These are phyloP conservation scores for Trametes sp. DNA, from an alignment of 1,284 basidiomycete species.

Conservation along the genomic window DNA sequence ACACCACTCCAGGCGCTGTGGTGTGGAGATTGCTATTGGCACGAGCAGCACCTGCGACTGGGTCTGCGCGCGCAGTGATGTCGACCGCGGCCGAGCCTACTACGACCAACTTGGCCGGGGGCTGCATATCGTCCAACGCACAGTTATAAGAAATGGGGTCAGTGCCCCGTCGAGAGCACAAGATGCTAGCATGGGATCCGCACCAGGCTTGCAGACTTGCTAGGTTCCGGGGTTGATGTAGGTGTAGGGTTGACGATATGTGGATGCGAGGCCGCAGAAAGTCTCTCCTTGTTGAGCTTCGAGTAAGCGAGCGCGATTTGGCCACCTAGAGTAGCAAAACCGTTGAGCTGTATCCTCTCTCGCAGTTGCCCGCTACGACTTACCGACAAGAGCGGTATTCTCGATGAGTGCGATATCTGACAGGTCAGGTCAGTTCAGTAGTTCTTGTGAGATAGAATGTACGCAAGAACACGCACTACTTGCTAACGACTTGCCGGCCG, in stretches of 20 bases:
- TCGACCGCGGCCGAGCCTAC: conserved; percentile 90
- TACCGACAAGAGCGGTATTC: conserved; percentile 91
- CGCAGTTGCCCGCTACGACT: conserved; percentile 35
- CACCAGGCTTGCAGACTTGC: conserved; percentile 3
- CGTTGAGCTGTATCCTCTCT: background rate
- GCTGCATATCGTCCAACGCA: conserved; percentile 16
- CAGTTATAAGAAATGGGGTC: background rate
- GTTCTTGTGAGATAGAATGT: background rate
- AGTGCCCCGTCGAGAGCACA: background rate
- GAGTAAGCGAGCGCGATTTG: conserved; percentile 85
- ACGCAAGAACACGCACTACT: conserved; percentile 76
- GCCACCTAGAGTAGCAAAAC: conserved; percentile 56
- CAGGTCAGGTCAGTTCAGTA: background rate
- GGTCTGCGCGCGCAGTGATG: conserved; percentile 69
- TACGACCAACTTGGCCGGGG: conserved; percentile 61
- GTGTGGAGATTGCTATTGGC: conserved; percentile 53
- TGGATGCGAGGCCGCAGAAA: conserved; percentile 15
- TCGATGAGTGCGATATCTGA: conserved; percentile 88
- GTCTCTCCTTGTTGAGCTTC: conserved; percentile 49
- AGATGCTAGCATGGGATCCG: background rate
- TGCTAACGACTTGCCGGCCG: conserved; percentile 74
- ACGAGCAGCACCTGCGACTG: conserved; percentile 36
- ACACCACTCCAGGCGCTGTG: conserved; percentile 83
- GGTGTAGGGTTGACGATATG: conserved; percentile 13
- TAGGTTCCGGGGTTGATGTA: background rate